These are phyloP conservation scores for Bisporella sp. DNA, from an alignment of 2,329 filamentous ascomycete genomes.

Conservation along the genomic window DNA sequence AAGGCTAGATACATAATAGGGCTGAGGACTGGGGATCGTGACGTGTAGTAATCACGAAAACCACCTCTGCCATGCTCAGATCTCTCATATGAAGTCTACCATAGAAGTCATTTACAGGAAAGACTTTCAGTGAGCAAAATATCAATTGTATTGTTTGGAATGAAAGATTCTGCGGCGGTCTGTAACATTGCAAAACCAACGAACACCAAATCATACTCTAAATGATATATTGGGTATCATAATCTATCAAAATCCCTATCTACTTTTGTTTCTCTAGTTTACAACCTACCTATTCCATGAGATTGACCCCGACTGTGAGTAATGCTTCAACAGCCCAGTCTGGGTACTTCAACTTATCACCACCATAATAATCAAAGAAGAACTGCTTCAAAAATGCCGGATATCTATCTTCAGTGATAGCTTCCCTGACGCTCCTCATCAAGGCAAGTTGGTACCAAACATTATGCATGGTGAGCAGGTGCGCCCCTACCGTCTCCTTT, in stretches of 20 bases:
- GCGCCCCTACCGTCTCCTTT: slow-evolving; percentile 90
- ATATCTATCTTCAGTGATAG: slow-evolving; percentile 75
- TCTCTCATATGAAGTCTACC: no score
- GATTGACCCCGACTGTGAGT: slow-evolving; percentile 70
- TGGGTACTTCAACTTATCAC: slow-evolving; percentile 61
- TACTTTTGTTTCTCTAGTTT: neutral
- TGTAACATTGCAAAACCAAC: no score
- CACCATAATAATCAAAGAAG: slow-evolving; percentile 65
- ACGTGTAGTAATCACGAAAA: no score
- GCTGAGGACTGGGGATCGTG: no score
- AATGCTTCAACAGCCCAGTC: slow-evolving; percentile 80
- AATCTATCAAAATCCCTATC: slow-evolving; percentile 1
- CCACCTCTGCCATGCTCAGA: no score
- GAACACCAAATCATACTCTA: no score
- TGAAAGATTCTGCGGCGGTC: no score
- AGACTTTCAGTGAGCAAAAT: no score
- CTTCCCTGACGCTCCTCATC: slow-evolving; percentile 67
- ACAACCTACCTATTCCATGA: slow-evolving; percentile 35
- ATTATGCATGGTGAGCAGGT: slow-evolving; percentile 85
- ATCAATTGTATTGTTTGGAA: no score
- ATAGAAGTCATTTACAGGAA: no score
- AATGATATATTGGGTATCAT: slow-evolving; percentile 12
- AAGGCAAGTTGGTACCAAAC: slow-evolving; percentile 85
- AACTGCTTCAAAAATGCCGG: slow-evolving; percentile 73
- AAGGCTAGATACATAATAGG: no score